These are phyloP conservation scores for Mycena metata DNA, from an alignment of 768 basidiomycete species.

Conservation along the genomic window DNA sequence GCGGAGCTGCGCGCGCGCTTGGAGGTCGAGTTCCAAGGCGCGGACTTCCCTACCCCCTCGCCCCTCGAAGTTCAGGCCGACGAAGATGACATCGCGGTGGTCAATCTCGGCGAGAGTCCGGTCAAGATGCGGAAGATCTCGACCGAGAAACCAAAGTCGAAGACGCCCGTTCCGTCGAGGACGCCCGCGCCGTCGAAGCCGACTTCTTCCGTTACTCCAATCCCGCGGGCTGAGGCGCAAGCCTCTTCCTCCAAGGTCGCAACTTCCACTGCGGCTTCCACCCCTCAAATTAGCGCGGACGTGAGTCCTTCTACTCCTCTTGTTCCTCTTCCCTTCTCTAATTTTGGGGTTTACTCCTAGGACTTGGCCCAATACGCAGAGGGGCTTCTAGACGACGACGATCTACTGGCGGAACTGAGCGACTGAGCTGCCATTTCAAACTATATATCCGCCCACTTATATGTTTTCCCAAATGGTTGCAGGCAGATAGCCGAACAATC, in stretches of 20 bases:
- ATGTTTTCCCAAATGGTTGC: too few relatives aligned
- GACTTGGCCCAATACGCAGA: constrained; percentile 50
- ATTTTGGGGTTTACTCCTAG: constrained; percentile 24
- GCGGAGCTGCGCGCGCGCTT: constrained; percentile 36
- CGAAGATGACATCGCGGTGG: not conserved
- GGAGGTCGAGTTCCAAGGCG: not conserved
- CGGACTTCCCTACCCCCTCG: constrained; percentile 1
- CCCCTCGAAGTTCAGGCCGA: not conserved
- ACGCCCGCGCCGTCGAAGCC: constrained; percentile 33
- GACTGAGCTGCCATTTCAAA: constrained; percentile 23
- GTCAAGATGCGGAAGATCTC: constrained; percentile 27
- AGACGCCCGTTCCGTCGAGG: constrained; percentile 34
- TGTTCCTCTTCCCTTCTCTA: not conserved
- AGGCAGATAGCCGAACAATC: too few relatives aligned
- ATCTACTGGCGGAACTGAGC: constrained; percentile 49
- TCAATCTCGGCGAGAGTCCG: constrained; percentile 25
- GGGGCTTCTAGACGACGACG: constrained; percentile 53
- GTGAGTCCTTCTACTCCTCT: constrained; percentile 26
- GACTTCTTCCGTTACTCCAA: not conserved
- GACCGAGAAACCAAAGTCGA: not conserved
- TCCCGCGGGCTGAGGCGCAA: not conserved
- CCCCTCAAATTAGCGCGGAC: not conserved
- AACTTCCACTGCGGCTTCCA: not conserved
- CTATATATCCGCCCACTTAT: constrained; percentile 10
- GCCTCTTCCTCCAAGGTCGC: not conserved